Conservation (phyloP, 441 rosid species). For the Populus hybrid region DNA sequence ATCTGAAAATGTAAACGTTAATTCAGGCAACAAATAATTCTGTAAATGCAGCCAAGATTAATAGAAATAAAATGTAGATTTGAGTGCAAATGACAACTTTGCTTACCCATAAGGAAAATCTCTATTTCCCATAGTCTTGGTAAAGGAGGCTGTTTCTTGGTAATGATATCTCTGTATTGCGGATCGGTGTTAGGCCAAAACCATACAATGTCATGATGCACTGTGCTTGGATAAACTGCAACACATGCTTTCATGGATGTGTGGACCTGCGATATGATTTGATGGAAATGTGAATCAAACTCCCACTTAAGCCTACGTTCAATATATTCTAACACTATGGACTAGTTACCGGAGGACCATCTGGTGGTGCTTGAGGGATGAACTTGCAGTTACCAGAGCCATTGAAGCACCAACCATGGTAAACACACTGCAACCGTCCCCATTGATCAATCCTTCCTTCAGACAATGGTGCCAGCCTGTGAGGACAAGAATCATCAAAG, state of each 20-base stretch:
- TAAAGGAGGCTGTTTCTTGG: not conserved
- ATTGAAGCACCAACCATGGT: conserved; percentile 37
- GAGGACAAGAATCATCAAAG: conserved; percentile 20
- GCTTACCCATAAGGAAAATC: not conserved
- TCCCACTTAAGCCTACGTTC: not conserved
- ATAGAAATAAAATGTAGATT: not conserved
- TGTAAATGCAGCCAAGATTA: not conserved
- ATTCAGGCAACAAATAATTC: not conserved
- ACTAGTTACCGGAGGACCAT: conserved; percentile 12
- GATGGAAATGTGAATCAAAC: not conserved
- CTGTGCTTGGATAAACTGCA: not conserved
- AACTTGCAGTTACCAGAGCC: conserved; percentile 36
- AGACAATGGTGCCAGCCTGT: conserved; percentile 35
- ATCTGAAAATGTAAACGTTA: not conserved
- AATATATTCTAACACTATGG: not conserved
- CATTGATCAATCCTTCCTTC: conserved; percentile 37
- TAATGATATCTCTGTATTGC: not conserved
- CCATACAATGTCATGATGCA: not conserved
- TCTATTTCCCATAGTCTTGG: not conserved
- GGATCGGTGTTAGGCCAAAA: not conserved
- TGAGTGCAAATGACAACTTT: not conserved
- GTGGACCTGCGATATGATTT: not conserved
- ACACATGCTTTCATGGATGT: not conserved
- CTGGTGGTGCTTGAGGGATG: conserved; percentile 20
- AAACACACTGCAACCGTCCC: conserved; percentile 36